Conservation (phyloP, 2,329 filamentous ascomycete species). For the Trichoderma arundinaceum region DNA sequence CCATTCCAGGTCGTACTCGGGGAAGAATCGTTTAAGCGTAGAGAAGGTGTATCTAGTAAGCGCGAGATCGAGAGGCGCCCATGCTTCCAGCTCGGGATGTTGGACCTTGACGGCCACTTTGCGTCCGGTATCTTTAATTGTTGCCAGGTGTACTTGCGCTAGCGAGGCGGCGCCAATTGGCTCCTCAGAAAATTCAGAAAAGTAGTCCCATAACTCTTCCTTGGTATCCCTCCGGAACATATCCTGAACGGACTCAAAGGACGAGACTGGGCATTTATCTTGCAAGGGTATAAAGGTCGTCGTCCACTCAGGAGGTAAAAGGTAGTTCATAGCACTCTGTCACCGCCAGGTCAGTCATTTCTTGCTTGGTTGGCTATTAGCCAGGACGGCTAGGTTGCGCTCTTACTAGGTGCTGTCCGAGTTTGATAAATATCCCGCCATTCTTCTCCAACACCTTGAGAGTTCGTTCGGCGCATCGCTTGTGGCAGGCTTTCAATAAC, state of each 20-base stretch:
- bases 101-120: conserved; percentile 96
- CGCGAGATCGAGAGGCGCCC: conserved; percentile 84
- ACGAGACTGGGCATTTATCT: conserved; percentile 93
- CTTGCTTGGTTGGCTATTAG: neutral
- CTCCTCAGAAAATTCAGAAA: conserved; percentile 78
- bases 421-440: conserved; percentile 97
- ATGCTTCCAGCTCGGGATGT: conserved; percentile 86
- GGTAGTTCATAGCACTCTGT: conserved; percentile 90
- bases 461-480: conserved; percentile 88
- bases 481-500: conserved; percentile 83
- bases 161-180: conserved; percentile 93
- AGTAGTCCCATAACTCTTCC: conserved; percentile 76
- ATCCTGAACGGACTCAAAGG: conserved; percentile 79
- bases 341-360: conserved; percentile 37
- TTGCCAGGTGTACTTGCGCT: conserved; percentile 91
- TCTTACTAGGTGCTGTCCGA: conserved; percentile 85
- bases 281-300: conserved; percentile 94
- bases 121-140: conserved; percentile 78
- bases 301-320: conserved; percentile 90
- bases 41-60: conserved; percentile 89
- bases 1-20: conserved; percentile 97
- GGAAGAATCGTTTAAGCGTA: conserved; percentile 90
- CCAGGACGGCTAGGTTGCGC: no score
- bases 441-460: conserved; percentile 89
- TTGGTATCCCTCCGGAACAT: conserved; percentile 90